These are phyloP conservation scores for Aspergillus sp. DNA, from an alignment of 2,329 filamentous ascomycete species.

Conservation along the genomic window DNA sequence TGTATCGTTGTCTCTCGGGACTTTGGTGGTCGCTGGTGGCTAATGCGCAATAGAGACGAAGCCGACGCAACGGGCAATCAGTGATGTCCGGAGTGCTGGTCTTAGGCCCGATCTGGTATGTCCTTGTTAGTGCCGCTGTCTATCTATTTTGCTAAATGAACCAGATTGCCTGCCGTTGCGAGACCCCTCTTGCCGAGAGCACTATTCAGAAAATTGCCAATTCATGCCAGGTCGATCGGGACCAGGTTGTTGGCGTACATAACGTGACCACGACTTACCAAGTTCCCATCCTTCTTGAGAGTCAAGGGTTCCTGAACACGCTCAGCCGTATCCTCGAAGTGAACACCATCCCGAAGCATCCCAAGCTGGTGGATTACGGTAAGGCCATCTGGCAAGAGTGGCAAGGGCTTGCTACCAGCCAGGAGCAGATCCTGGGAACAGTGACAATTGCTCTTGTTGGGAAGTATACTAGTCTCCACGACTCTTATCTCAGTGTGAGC, in stretches of 20 bases:
- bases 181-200: constrained; percentile 60
- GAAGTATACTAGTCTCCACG: constrained; percentile 79
- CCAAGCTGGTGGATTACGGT: constrained; percentile 54
- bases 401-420: constrained; percentile 60
- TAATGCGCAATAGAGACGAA: constrained; percentile 58
- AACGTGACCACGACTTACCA: constrained; percentile 90
- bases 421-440: constrained; percentile 58
- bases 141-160: no score
- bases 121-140: no score
- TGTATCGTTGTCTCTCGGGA: not conserved
- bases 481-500: constrained; percentile 75
- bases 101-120: constrained; percentile 56
- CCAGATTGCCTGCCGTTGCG: constrained; percentile 79
- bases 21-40: not conserved
- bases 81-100: constrained; percentile 72
- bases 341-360: constrained; percentile 47
- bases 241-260: constrained; percentile 79
- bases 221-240: constrained; percentile 75
- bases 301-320: constrained; percentile 65
- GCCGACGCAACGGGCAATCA: constrained; percentile 86
- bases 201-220: constrained; percentile 82
- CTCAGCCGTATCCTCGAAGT: constrained; percentile 60
- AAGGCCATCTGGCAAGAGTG: constrained; percentile 67
- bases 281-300: constrained; percentile 81
- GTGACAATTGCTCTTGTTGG: constrained; percentile 83